Conservation (phyloP, 2,329 filamentous ascomycete genomes). For the Hymenoscyphus scutula region DNA sequence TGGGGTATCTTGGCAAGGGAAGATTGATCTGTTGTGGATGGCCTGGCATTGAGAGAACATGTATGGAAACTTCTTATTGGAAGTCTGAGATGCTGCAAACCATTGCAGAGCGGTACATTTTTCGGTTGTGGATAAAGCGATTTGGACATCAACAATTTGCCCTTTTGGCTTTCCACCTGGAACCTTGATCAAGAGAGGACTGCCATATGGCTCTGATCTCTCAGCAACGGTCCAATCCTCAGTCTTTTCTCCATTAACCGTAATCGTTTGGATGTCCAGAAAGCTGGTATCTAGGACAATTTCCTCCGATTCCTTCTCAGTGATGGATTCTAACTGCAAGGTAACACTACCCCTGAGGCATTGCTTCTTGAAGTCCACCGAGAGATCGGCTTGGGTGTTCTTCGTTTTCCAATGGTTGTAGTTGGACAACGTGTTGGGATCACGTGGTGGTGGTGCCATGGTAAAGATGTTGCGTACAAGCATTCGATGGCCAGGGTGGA, state of each 20-base stretch:
- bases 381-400: constrained; percentile 79
- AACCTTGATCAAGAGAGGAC: constrained; percentile 64
- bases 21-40: constrained; percentile 89
- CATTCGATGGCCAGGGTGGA: constrained; percentile 13
- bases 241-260: constrained; percentile 61
- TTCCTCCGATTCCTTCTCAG: constrained; percentile 68
- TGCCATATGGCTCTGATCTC: constrained; percentile 70
- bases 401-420: constrained; percentile 83
- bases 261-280: constrained; percentile 70
- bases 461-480: constrained; percentile 28
- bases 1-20: constrained; percentile 96
- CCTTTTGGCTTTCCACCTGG: constrained; percentile 55
- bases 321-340: constrained; percentile 74
- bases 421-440: constrained; percentile 90
- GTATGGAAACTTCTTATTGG: constrained; percentile 93
- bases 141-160: constrained; percentile 54
- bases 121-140: constrained; percentile 76
- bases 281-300: constrained; percentile 88
- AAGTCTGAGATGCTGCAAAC: constrained; percentile 90
- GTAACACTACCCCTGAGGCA: constrained; percentile 73
- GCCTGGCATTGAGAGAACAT: constrained; percentile 99
- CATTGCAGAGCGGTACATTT: constrained; percentile 92
- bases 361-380: constrained; percentile 80
- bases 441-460: constrained; percentile 47
- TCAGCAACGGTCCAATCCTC: constrained; percentile 64